Base-by-base conservation (phyloP, 495 filamentous ascomycete genomes). In the Extremus antarcticus region DNA sequence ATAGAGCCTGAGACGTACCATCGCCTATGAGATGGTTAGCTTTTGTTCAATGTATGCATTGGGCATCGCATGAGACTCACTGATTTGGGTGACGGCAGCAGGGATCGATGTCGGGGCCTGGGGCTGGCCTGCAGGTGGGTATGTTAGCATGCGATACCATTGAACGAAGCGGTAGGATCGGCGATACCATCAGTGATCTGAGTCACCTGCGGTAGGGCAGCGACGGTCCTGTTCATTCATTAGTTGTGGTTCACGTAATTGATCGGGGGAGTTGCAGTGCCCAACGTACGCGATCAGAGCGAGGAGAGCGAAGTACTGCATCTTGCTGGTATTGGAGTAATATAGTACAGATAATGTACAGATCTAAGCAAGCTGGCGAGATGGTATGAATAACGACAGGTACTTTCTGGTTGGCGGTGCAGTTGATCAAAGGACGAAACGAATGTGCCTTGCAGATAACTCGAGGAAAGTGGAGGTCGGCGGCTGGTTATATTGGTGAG, bases 31-130 rank as follows among this genome's bases (percentile, higher is more conserved):
- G n/a, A n/a, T n/a, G n/a, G n/a, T n/a, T n/a, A n/a, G n/a, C n/a
- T n/a, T n/a, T n/a, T n/a, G n/a, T n/a, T n/a, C n/a, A n/a, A n/a
- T n/a, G n/a, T n/a, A n/a, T n/a, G n/a, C n/a, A n/a, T n/a, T n/a
- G n/a, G n/a, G n/a, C n/a, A n/a, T n/a, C n/a, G n/a, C n/a, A 49
- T 68, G 58, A 57, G 69, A 65, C 53, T 71, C 69, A 15, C 51
- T 19, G 55, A 58, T 58, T 43, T 59, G 53, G 29, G 21, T 39
- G 29, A 58, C 57, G 23, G 57, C 8, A 20, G 43, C 43, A 17
- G 47, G 43, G 25, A n/a, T n/a, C n/a, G 56, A 49, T 8, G 57
- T 52, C 10, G 41, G 19, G n/a, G n/a, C n/a, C n/a, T n/a, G n/a
- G n/a, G n/a, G n/a, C n/a, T n/a, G n/a, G n/a, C n/a, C n/a, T n/a